Base-by-base conservation (phyloP, 2,329 filamentous ascomycete genomes). In the Aspergillus fumigatiaffinis region DNA sequence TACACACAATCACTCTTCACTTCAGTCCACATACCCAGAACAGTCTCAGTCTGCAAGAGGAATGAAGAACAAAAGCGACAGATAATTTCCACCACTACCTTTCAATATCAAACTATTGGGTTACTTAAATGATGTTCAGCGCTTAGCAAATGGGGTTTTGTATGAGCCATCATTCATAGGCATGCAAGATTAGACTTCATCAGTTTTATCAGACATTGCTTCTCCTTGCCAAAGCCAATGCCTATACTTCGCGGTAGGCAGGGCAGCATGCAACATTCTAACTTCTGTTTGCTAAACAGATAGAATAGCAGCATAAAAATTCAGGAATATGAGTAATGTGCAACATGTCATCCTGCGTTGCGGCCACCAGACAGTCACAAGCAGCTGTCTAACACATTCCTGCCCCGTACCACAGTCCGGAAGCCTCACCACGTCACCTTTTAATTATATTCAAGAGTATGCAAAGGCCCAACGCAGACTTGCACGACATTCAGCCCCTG, bases 1-100 rank as follows among this genome's bases (percentile, higher is more conserved):
- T 54, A 56, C 53, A 28, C 50, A 51, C 49, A 41, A 55, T 35
- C 46, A 23, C 47, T 46, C 48, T 44, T 41, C 28, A 51, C 29
- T 35, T 28, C 32, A 51, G 25, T 51, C 46, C 49, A 52, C 53
- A 23, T 26, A 51, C 38, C 42, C 21, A 44, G 38, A 28, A 23
- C 23, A 23, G 10, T 25, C 21, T 21, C 21, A 10, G 20, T 44
- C 41, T 44, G n/a, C n/a, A 21, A 44, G 41, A 44, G 20, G 21
- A 23, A 21, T 44, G 41, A 20, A 44, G 41, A 44, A 21, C 41
- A 44, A 44, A 44, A 44, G 41, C 41, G 3, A 44, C 41, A 44
- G 41, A 44, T 44, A 20, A 21, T 44, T 44, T 44, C 17, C 41
- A 44, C 17, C n/a, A 9, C 41, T 21, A 5, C 21, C 41, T n/a